Conservation (phyloP, 2,329 filamentous ascomycete genomes). For the Cladosporium cucumerinum region DNA sequence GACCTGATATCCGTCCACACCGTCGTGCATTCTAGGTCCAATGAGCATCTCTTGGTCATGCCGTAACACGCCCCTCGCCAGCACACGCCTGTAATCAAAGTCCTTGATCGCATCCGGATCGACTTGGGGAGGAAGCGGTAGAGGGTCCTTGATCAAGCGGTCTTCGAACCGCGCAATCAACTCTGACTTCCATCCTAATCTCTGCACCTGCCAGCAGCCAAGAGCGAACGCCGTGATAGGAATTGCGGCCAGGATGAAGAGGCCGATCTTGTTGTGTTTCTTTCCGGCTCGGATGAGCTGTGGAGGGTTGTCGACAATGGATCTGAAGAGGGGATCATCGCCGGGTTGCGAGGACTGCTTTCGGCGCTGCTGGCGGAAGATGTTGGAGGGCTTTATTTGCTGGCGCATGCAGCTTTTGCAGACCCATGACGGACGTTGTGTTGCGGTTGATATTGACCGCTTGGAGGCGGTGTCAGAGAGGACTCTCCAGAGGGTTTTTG, state of each 20-base stretch:
- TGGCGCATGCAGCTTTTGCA: conserved; percentile 37
- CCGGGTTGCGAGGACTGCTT: conserved; percentile 51
- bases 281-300: conserved; percentile 71
- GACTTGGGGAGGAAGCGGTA: conserved; percentile 79
- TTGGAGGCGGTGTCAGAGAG: conserved; percentile 9
- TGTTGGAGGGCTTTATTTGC: conserved; percentile 21
- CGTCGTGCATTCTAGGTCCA: conserved; percentile 83
- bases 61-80: conserved; percentile 67
- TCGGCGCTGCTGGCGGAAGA: conserved; percentile 34
- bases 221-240: conserved; percentile 86
- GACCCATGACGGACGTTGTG: conserved; percentile 19
- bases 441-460: conserved; percentile 11
- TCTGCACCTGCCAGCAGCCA: conserved; percentile 92
- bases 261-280: conserved; percentile 58
- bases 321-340: conserved; percentile 77
- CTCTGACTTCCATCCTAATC: conserved; percentile 89
- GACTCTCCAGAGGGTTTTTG: conserved; percentile 21
- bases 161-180: conserved; percentile 90
- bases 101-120: conserved; percentile 78
- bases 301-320: conserved; percentile 81
- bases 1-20: conserved; percentile 85
- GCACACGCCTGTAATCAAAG: conserved; percentile 87
- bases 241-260: conserved; percentile 58
- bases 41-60: conserved; percentile 97
- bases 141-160: conserved; percentile 76